Conservation (phyloP, 2,329 filamentous ascomycete species). For the Fusarium pseudograminearum region DNA sequence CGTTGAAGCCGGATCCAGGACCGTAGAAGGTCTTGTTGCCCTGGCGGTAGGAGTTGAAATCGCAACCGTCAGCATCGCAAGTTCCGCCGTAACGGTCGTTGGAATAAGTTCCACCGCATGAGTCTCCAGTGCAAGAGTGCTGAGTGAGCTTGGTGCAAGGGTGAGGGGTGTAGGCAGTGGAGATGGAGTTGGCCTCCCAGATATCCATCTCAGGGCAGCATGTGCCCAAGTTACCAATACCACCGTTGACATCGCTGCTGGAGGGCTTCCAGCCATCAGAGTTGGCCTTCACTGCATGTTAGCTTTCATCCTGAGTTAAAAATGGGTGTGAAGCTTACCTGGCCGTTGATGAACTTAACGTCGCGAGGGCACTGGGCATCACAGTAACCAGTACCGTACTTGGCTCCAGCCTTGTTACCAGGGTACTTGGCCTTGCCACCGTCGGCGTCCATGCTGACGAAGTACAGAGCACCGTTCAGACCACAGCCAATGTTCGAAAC, state of each 20-base stretch:
- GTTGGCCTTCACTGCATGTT: slow-evolving; percentile 58
- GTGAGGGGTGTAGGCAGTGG: slow-evolving; percentile 74
- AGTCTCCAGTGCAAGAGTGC: slow-evolving; percentile 62
- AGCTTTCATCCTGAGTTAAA: slow-evolving; percentile 35
- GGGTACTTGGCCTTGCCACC: slow-evolving; percentile 64
- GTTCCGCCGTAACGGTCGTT: slow-evolving; percentile 68
- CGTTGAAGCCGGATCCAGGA: slow-evolving; percentile 60
- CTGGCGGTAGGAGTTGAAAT: slow-evolving; percentile 77
- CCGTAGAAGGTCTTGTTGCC: slow-evolving; percentile 74
- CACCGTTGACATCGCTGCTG: slow-evolving; percentile 65
- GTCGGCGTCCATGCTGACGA: slow-evolving; percentile 70
- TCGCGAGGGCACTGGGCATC: slow-evolving; percentile 66
- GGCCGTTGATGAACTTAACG: slow-evolving; percentile 69
- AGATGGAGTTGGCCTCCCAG: slow-evolving; percentile 75
- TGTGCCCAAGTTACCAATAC: slow-evolving; percentile 63
- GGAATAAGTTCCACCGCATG: slow-evolving; percentile 66
- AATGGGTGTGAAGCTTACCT: slow-evolving; percentile 48
- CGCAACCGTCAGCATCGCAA: slow-evolving; percentile 77
- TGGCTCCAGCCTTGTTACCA: slow-evolving; percentile 65
- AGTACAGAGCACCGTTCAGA: slow-evolving; percentile 78
- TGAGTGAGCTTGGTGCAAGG: slow-evolving; percentile 66
- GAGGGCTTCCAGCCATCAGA: slow-evolving; percentile 65
- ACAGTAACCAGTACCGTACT: slow-evolving; percentile 70
- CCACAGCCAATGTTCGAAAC: slow-evolving; percentile 76
- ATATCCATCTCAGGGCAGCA: slow-evolving; percentile 74